Conservation (phyloP, 2,329 filamentous ascomycete species). For the Chalaropsis thielavioides region DNA sequence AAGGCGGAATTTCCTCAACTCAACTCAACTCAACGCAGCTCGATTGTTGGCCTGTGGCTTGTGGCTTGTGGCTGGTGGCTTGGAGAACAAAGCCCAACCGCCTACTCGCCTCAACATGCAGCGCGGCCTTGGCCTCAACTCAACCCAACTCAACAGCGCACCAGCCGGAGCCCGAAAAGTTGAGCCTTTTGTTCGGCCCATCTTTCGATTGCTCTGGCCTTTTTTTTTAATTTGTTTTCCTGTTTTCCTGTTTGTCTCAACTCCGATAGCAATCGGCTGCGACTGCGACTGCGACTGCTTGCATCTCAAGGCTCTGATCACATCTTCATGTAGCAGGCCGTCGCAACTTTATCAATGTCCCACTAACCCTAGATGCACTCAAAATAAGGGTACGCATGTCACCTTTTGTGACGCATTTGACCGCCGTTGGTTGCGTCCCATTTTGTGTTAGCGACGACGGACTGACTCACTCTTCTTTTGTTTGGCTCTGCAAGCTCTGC, state of each 20-base stretch:
- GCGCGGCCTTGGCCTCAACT: neutral
- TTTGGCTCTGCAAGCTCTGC: neutral
- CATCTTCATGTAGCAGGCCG: too few relatives aligned
- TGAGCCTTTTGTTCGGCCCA: neutral
- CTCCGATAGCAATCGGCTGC: too few relatives aligned
- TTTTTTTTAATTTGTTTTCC: too few relatives aligned
- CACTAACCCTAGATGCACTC: too few relatives aligned
- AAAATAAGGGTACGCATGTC: too few relatives aligned
- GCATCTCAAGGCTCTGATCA: too few relatives aligned
- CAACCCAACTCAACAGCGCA: neutral
- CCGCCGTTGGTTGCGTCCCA: neutral
- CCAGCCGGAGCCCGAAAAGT: neutral
- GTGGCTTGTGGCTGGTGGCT: neutral
- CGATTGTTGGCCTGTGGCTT: neutral
- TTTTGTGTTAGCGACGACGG: neutral
- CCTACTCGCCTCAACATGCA: neutral
- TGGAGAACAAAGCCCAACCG: neutral
- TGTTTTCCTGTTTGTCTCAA: too few relatives aligned
- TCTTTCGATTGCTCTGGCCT: neutral
- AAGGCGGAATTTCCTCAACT: neutral
- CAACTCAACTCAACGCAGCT: too few relatives aligned
- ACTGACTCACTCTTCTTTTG: neutral
- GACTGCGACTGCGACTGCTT: too few relatives aligned
- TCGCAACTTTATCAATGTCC: too few relatives aligned
- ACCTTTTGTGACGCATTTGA: neutral